Conservation (phyloP, 2,329 filamentous ascomycete genomes). For the Coniella vitis region DNA sequence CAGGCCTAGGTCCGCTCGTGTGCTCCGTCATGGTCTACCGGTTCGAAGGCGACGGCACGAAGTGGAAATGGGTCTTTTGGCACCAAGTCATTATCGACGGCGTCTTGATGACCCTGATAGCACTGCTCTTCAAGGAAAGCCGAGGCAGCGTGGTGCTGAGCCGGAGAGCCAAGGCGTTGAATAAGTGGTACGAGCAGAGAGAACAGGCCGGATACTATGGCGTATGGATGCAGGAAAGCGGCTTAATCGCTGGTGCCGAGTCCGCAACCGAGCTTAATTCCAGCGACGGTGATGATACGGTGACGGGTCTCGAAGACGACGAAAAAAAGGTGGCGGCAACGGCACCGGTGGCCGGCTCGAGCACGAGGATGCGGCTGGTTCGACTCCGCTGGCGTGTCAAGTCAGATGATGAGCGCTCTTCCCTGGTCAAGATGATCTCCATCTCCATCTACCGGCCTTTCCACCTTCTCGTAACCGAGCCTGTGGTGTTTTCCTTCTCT, state of each 20-base stretch:
- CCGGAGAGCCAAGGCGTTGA: conserved; percentile 65
- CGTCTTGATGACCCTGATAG: conserved; percentile 56
- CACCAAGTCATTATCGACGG: conserved; percentile 68
- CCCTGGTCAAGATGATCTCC: conserved; percentile 60
- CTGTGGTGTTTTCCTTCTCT: conserved; percentile 79
- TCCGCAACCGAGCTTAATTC: too few species aligned
- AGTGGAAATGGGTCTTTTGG: conserved; percentile 87
- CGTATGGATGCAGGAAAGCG: conserved; percentile 26
- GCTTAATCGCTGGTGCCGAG: too few species aligned
- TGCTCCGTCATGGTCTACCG: conserved; percentile 62
- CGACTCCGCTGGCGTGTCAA: conserved; percentile 75
- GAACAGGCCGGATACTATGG: conserved; percentile 57
- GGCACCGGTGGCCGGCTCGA: background rate
- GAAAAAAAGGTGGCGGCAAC: conserved; percentile 17
- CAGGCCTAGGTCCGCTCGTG: conserved; percentile 69
- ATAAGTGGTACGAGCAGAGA: conserved; percentile 69
- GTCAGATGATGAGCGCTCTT: conserved; percentile 68
- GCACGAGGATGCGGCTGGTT: conserved; percentile 23
- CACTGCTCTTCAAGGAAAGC: conserved; percentile 72
- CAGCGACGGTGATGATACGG: background rate
- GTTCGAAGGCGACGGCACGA: conserved; percentile 28
- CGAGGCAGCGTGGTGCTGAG: conserved; percentile 73
- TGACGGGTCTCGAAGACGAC: conserved; percentile 15
- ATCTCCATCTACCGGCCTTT: conserved; percentile 75
- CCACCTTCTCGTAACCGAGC: conserved; percentile 66